A percentile compares a stretch with the other conserved stretches of the same genome.
Evolutionary conservation across 2,329 filamentous ascomycete species (phyloP).

Genomic region (Ascomycota sp.): DNA sequence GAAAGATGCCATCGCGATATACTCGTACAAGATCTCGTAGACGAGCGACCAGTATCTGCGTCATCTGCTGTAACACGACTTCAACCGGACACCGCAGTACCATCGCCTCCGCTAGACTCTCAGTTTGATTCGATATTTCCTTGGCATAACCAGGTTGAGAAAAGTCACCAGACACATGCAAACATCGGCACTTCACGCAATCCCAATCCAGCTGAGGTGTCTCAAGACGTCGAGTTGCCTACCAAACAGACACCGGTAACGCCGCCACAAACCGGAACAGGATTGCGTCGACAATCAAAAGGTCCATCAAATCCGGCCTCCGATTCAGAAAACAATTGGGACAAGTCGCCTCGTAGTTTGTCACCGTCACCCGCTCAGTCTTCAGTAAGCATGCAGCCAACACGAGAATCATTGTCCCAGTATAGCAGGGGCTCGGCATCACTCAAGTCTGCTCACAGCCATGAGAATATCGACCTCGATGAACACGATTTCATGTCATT

Average conservation of each 20-base stretch:
- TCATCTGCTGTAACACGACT: too few species aligned
- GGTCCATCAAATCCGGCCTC: constrained; percentile 3
- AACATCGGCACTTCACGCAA: too few species aligned
- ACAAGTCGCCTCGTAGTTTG: constrained; percentile 13
- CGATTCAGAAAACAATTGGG: constrained; percentile 7
- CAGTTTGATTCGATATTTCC: too few species aligned
- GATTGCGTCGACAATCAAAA: constrained; percentile 2
- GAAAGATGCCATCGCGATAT: constrained; percentile 83
- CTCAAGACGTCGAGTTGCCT: constrained; percentile 8
- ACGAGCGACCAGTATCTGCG: constrained; percentile 29
- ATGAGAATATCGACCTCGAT: constrained; percentile 37
- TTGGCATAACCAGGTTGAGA: too few species aligned
- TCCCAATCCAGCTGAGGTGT: too few species aligned
- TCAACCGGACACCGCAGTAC: too few species aligned
- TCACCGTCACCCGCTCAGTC: constrained; percentile 9
- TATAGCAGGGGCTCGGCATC: constrained; percentile 6
- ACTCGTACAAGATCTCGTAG: constrained; percentile 63
- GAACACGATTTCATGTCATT: constrained; percentile 50
- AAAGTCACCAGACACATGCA: too few species aligned
- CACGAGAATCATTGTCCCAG: constrained; percentile 4
- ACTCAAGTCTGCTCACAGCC: constrained; percentile 4
- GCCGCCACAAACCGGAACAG: constrained; percentile 11
- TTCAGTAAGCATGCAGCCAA: constrained; percentile 6
- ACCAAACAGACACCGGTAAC: constrained; percentile 11
- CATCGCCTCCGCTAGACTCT: too few species aligned